phyloP scores from a whole-genome alignment of 2,329 filamentous ascomycete genomes.

The Cryoendolithus antarcticus region DNA sequence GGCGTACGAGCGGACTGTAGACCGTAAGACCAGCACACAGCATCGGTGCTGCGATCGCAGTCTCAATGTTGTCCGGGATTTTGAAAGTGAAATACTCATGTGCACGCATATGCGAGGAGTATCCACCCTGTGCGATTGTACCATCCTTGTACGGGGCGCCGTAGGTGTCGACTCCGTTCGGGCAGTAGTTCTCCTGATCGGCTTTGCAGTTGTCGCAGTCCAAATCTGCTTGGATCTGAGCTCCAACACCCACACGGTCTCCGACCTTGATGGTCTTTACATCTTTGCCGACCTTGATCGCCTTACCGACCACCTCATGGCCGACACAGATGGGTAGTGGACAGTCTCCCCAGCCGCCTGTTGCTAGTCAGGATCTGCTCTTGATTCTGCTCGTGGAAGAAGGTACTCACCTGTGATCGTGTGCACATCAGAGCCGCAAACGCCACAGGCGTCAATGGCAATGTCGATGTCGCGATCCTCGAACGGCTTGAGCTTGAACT shows the following conservation, averaged over 20 bases:
- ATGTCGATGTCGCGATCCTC: conserved; percentile 79
- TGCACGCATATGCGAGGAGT: conserved; percentile 54
- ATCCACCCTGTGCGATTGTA: conserved; percentile 55
- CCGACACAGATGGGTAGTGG: conserved; percentile 54
- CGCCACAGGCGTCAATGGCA: conserved; percentile 69
- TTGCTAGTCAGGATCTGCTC: conserved; percentile 18
- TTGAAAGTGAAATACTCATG: conserved; percentile 67
- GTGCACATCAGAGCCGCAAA: conserved; percentile 38
- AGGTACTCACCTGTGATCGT: conserved; percentile 21
- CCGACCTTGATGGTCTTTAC: conserved; percentile 37
- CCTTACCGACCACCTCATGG: conserved; percentile 45
- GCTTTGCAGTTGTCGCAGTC: conserved; percentile 40
- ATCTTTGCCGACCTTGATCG: conserved; percentile 37
- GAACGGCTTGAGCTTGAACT: conserved; percentile 77
- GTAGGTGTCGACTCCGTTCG: conserved; percentile 37
- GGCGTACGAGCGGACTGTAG: conserved; percentile 64
- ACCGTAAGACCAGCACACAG: conserved; percentile 74
- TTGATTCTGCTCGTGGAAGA: conserved; percentile 1
- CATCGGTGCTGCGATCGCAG: conserved; percentile 58
- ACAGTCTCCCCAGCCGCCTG: conserved; percentile 51
- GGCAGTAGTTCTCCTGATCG: conserved; percentile 42
- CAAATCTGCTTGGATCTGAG: conserved; percentile 37
- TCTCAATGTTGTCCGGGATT: conserved; percentile 60
- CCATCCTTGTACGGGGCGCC: conserved; percentile 41
- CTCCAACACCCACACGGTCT: conserved; percentile 36